Evolutionary conservation across 306 rosid species (phyloP), one percentile per base, ranked within the genome.

Genomic region (Begonia fuchsioides): DNA sequence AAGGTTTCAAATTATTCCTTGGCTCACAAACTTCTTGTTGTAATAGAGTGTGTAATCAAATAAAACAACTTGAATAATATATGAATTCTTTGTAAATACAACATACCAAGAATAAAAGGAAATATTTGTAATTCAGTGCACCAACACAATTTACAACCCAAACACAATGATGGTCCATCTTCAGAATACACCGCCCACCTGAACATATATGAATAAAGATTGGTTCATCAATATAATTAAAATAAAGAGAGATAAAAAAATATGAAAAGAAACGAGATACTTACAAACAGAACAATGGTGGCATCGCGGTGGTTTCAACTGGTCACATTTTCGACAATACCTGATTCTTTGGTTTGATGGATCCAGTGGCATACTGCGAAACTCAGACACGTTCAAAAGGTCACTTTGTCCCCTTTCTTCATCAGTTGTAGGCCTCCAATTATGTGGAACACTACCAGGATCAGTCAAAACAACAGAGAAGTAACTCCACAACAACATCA

Each of bases 121-220:
- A 92, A 72, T 82, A 77, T 45, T 85, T 92, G 76, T 92, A 92
- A 72, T 92, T 92, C 62, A 73, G 67, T 32, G 98, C 96, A 53
- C 98, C 98, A 1, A 92, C 96, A 68, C 98, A 92, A 69, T 92
- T 86, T 9, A 92, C 98, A 58, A 92, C 96, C 98, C 98, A 92
- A 20, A 92, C 98, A 58, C 98, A 92, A 53, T 92, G 98, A 77
- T 92, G 98, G 64, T 92, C 98, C 98, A 92, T 92, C 86, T 92
- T 92, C 68, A 92, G 74, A 54, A 92, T 85, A 32, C 98, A 92
- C 9, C 96, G 93, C 11, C 98, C 98, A 70, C 98, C 98, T 92
- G 82, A 59, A 51, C 14, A 26, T 26, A 6, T 4, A 39, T 15
- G 39, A n/a, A 56, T 38, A 45, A 51, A 50, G 44, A 15, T 26